Conservation (phyloP, 352 stramenopile genomes). For the Globisporangium splendens region DNA sequence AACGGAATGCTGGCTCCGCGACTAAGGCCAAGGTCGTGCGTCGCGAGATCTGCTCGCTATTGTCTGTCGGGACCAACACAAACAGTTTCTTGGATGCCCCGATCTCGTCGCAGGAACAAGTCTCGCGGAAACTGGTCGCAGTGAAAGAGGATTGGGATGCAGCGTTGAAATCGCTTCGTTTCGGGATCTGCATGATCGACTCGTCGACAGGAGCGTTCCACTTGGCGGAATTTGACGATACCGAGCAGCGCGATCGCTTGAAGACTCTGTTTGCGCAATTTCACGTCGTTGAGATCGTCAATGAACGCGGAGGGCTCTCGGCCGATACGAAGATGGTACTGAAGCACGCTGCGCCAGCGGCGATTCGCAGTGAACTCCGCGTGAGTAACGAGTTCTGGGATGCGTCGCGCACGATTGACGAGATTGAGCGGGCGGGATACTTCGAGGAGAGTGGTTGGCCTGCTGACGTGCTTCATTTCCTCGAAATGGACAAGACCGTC, state of each 20-base stretch:
- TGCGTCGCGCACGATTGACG: slow-evolving; percentile 81
- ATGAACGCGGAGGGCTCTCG: slow-evolving; percentile 58
- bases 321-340: slow-evolving; percentile 71
- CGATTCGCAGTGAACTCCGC: slow-evolving; percentile 59
- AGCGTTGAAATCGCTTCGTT: slow-evolving; percentile 46
- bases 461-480: slow-evolving; percentile 41
- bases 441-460: slow-evolving; percentile 82
- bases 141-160: slow-evolving; percentile 49
- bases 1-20: slow-evolving; percentile 79
- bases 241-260: slow-evolving; percentile 92
- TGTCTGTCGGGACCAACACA: slow-evolving; percentile 95
- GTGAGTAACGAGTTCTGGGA: slow-evolving; percentile 89
- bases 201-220: slow-evolving; percentile 91
- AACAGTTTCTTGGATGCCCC: slow-evolving; percentile 92
- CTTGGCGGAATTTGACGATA: slow-evolving; percentile 97
- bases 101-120: slow-evolving; percentile 47
- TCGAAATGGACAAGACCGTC: slow-evolving; percentile 76
- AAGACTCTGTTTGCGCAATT: slow-evolving; percentile 94
- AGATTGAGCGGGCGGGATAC: slow-evolving; percentile 89
- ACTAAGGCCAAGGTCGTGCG: slow-evolving; percentile 88
- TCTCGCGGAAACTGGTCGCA: slow-evolving; percentile 51
- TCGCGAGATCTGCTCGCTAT: slow-evolving; percentile 94
- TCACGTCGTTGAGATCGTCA: slow-evolving; percentile 82
- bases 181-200: slow-evolving; percentile 96
- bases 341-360: slow-evolving; percentile 59